These are phyloP conservation scores for Cladosporium sp. DNA, from an alignment of 2,329 filamentous ascomycete genomes.

Conservation along the genomic window DNA sequence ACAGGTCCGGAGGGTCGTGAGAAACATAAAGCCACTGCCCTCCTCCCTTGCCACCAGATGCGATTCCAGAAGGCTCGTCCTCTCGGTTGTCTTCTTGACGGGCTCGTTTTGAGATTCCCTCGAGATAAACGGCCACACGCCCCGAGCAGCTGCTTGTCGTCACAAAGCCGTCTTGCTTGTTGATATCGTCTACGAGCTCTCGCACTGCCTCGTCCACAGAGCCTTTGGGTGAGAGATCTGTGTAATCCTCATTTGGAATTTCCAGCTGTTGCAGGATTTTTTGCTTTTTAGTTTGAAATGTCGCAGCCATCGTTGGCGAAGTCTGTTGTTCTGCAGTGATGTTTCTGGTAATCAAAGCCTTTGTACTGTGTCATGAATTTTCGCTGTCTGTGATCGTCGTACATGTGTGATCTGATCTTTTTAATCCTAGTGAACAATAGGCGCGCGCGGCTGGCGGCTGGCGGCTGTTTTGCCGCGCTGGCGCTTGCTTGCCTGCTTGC, in stretches of 20 bases:
- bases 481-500: neutral
- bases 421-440: too few relatives aligned
- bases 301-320: neutral
- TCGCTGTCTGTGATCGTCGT: too few relatives aligned
- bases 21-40: conserved; percentile 86
- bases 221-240: conserved; percentile 84
- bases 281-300: conserved; percentile 56
- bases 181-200: conserved; percentile 74
- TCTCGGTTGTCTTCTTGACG: neutral
- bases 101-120: conserved; percentile 57
- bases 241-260: conserved; percentile 66
- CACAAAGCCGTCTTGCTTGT: conserved; percentile 68
- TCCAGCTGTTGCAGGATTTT: conserved; percentile 69
- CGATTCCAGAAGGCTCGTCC: neutral
- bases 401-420: too few relatives aligned
- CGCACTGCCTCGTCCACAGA: conserved; percentile 76
- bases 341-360: too few relatives aligned
- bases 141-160: conserved; percentile 94
- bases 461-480: conserved; percentile 2
- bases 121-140: conserved; percentile 80
- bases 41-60: conserved; percentile 72
- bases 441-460: neutral
- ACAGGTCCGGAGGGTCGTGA: conserved; percentile 61
- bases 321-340: too few relatives aligned
- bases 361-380: too few relatives aligned